These are phyloP conservation scores for Pinus albicaulis DNA, from an alignment of 75 land plant genomes.

Conservation along the genomic window DNA sequence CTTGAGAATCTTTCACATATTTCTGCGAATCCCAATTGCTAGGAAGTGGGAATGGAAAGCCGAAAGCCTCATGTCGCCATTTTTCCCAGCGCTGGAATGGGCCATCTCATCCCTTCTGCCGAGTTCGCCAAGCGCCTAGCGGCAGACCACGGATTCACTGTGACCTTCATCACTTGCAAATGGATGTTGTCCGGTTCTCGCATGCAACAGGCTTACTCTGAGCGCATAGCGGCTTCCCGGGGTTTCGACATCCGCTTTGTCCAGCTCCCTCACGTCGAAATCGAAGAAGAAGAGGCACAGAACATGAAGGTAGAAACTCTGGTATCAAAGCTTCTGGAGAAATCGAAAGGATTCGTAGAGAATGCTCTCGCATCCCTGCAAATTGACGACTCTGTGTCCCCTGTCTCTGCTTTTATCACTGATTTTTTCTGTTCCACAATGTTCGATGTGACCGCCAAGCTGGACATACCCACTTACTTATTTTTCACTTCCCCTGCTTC, in stretches of 20 bases:
- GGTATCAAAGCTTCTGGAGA: not conserved
- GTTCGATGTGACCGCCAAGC: not conserved
- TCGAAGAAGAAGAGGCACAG: not conserved
- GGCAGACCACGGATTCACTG: constrained; percentile 16
- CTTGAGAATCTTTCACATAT: too few relatives aligned
- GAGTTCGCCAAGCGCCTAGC: constrained; percentile 60
- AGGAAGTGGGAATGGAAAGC: not conserved
- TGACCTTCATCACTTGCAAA: constrained; percentile 23
- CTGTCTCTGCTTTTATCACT: constrained; percentile 1
- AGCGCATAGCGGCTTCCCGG: not conserved
- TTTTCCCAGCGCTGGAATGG: constrained; percentile 38
- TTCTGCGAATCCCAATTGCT: too few relatives aligned
- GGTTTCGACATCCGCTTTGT: not conserved
- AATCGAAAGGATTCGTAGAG: not conserved
- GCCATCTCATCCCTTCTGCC: constrained; percentile 61
- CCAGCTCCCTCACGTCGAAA: not conserved
- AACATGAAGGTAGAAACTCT: not conserved
- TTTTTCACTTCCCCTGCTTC: not conserved
- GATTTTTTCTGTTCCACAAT: not conserved
- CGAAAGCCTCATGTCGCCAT: constrained; percentile 34
- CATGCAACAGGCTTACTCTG: not conserved
- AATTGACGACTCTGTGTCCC: not conserved
- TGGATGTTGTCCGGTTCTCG: not conserved
- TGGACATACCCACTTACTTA: not conserved
- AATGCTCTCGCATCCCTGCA: not conserved